A percentile compares a stretch with the other conserved stretches of the same genome.
phyloP scores from a whole-genome alignment of 2,329 filamentous ascomycete genomes.

The Arthroderma sp. region DNA sequence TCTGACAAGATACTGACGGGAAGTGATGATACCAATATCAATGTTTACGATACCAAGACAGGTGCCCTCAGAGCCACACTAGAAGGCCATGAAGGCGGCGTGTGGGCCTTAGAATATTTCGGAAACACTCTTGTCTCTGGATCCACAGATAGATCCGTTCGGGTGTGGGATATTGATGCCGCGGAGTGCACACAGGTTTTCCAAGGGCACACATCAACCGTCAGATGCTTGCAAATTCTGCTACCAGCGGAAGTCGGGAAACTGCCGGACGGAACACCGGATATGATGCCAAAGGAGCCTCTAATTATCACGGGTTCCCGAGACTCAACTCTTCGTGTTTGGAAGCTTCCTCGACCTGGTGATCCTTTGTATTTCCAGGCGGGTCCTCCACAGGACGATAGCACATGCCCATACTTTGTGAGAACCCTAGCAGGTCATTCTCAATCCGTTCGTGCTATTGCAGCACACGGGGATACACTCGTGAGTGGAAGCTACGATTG shows the following conservation, averaged over 20 bases:
- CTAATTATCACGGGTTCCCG: conserved; percentile 95
- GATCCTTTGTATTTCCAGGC: conserved; percentile 69
- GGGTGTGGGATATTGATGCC: conserved; percentile 97
- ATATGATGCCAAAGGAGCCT: conserved; percentile 88
- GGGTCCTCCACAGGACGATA: conserved; percentile 55
- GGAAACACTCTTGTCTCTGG: conserved; percentile 91
- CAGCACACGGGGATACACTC: conserved; percentile 86
- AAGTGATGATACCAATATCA: conserved; percentile 93
- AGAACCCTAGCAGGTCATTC: conserved; percentile 73
- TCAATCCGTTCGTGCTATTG: conserved; percentile 91
- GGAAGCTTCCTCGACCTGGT: conserved; percentile 74
- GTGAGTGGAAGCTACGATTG: conserved; percentile 95
- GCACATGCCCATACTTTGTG: conserved; percentile 89
- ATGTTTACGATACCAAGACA: conserved; percentile 95
- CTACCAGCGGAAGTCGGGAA: conserved; percentile 70
- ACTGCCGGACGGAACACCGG: conserved; percentile 54
- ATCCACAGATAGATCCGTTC: conserved; percentile 90
- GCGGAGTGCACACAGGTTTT: conserved; percentile 91
- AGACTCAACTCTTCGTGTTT: conserved; percentile 85
- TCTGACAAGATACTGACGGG: conserved; percentile 96
- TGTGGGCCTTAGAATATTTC: conserved; percentile 95
- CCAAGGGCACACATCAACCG: conserved; percentile 93
- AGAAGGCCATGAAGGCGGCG: conserved; percentile 87
- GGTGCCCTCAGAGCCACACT: conserved; percentile 72
- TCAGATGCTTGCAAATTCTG: conserved; percentile 87